These are phyloP conservation scores for Dendrobium officinale DNA, from an alignment of 106 monocot genomes.

Conservation along the genomic window DNA sequence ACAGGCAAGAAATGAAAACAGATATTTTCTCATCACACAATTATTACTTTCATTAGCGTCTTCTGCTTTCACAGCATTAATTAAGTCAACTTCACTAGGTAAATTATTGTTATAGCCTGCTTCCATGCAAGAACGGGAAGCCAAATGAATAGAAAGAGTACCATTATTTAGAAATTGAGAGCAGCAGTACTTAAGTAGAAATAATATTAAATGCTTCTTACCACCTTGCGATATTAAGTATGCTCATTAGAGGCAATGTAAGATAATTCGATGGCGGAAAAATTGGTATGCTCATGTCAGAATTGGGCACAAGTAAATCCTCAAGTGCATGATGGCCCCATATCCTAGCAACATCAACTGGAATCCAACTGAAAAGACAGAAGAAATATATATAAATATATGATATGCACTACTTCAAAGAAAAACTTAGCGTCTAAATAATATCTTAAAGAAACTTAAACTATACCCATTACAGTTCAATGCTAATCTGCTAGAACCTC, in stretches of 20 bases:
- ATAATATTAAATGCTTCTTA: background rate
- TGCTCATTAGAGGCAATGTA: conserved; percentile 82
- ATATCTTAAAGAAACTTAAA: conserved; percentile 2
- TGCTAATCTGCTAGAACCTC: conserved; percentile 80
- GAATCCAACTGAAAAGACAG: conserved; percentile 75
- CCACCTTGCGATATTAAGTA: conserved; percentile 93
- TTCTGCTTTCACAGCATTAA: too few relatives aligned
- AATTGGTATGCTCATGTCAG: conserved; percentile 37
- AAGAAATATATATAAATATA: background rate
- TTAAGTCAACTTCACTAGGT: background rate
- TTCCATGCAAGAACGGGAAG: background rate
- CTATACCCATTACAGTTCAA: conserved; percentile 93
- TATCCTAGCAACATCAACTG: conserved; percentile 81
- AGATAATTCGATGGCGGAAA: conserved; percentile 75
- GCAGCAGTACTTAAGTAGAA: background rate
- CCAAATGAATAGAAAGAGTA: background rate
- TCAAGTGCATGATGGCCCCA: conserved; percentile 73
- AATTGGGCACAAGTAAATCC: conserved; percentile 59
- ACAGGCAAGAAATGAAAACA: too few relatives aligned
- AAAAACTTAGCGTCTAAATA: background rate
- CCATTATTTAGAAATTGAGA: background rate
- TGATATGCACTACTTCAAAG: background rate
- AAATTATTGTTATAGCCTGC: background rate
- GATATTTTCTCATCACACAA: too few relatives aligned
- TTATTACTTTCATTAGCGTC: too few relatives aligned